Conservation (phyloP, 805 yeast species). For the Metschnikowia dekortorum region DNA sequence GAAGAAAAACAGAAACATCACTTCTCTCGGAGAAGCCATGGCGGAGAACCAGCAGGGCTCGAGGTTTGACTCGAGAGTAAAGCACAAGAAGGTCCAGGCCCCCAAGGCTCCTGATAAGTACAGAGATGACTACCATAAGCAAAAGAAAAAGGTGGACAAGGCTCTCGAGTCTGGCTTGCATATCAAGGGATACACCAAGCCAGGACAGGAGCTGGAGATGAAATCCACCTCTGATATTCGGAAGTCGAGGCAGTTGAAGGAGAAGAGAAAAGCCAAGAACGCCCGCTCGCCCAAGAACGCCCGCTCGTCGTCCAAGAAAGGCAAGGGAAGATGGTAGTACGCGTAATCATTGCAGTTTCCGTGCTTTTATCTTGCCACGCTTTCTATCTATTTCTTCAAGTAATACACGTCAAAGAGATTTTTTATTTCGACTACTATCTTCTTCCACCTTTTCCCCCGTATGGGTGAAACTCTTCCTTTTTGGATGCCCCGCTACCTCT, state of each 20-base stretch:
- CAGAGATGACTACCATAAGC: conserved; percentile 81
- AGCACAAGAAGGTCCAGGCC: conserved; percentile 69
- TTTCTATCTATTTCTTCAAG: background rate
- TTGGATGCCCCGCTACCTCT: conserved; percentile 21
- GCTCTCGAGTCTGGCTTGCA: conserved; percentile 72
- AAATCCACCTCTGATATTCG: conserved; percentile 71
- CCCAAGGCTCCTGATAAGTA: conserved; percentile 89
- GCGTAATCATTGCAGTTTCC: too few relatives aligned
- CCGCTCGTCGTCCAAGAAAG: conserved; percentile 37
- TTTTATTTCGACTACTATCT: conserved; percentile 5
- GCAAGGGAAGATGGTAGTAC: conserved; percentile 10
- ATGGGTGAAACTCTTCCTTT: conserved; percentile 39
- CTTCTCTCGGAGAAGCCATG: conserved; percentile 28
- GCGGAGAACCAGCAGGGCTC: conserved; percentile 17
- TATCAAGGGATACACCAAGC: conserved; percentile 62
- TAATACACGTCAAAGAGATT: background rate
- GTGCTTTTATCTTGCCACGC: background rate
- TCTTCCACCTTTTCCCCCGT: conserved; percentile 36
- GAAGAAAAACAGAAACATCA: conserved; percentile 67
- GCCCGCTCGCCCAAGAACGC: conserved; percentile 56
- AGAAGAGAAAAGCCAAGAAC: conserved; percentile 76
- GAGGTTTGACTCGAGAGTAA: conserved; percentile 45
- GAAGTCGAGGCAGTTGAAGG: conserved; percentile 65
- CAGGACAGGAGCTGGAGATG: conserved; percentile 53
- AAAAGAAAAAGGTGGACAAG: conserved; percentile 73